A percentile compares a stretch with the other conserved stretches of the same genome.
Evolutionary conservation across 2,329 filamentous ascomycete species (phyloP).

Genomic region (Rachicladosporium sp.): DNA sequence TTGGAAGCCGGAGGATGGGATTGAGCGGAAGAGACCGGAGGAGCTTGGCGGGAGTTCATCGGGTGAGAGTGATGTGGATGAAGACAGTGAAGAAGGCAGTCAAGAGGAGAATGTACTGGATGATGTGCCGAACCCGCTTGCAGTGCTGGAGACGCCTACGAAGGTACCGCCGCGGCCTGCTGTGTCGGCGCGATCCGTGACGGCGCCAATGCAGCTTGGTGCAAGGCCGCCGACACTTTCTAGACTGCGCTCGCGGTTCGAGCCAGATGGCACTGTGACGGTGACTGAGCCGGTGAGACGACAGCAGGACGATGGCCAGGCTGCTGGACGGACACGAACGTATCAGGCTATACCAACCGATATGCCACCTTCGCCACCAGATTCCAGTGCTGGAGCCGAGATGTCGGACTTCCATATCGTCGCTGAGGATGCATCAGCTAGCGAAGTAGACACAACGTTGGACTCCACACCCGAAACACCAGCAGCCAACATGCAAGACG

Average conservation of each 20-base stretch:
- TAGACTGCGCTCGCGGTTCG: conserved; percentile 16
- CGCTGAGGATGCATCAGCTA: not conserved
- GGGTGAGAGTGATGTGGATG: not conserved
- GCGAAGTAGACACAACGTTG: no score
- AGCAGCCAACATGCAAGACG: no score
- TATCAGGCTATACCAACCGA: conserved; percentile 21
- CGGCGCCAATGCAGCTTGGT: conserved; percentile 30
- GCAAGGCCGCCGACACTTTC: conserved; percentile 33
- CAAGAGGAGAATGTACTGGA: not conserved
- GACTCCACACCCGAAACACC: no score
- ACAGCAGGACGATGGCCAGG: not conserved
- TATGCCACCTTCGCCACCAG: conserved; percentile 23
- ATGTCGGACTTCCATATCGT: conserved; percentile 3
- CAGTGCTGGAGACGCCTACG: not conserved
- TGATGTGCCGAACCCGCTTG: no score
- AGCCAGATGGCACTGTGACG: conserved; percentile 16
- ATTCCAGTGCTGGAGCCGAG: conserved; percentile 21
- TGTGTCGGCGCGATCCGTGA: conserved; percentile 19
- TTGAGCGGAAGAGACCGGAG: not conserved
- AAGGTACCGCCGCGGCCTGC: not conserved
- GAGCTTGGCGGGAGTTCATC: not conserved
- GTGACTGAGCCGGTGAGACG: conserved; percentile 2
- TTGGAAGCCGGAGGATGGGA: conserved; percentile 31
- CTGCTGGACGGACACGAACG: conserved; percentile 3
- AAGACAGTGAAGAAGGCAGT: not conserved